These are phyloP conservation scores for Torulaspora franciscae DNA, from an alignment of 805 yeast species.

Conservation along the genomic window DNA sequence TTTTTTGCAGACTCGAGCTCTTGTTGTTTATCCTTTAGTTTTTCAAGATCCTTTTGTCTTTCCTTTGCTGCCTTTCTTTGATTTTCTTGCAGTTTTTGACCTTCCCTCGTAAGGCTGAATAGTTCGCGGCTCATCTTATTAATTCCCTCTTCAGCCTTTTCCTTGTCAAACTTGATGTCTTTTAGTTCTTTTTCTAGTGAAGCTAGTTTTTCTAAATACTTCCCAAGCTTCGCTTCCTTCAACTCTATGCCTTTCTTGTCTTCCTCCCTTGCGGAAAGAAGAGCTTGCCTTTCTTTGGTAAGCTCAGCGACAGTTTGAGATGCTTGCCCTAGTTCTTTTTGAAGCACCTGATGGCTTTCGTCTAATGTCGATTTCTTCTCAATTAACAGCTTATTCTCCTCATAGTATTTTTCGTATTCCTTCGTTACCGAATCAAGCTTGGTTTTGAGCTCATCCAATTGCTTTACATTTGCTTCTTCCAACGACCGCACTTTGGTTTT, in stretches of 20 bases:
- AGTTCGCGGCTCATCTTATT: constrained; percentile 87
- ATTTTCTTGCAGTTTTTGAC: constrained; percentile 45
- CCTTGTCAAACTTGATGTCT: constrained; percentile 38
- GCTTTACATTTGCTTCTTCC: constrained; percentile 29
- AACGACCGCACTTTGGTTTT: constrained; percentile 30
- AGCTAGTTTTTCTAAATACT: constrained; percentile 20
- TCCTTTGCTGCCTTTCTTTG: constrained; percentile 44
- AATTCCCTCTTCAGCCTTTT: constrained; percentile 77
- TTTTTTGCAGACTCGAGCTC: constrained; percentile 19
- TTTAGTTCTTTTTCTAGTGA: constrained; percentile 28
- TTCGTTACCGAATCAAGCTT: constrained; percentile 23
- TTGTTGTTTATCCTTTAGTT: constrained; percentile 24
- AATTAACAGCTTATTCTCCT: constrained; percentile 11
- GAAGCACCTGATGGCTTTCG: constrained; percentile 11
- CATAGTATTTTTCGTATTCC: constrained; percentile 8
- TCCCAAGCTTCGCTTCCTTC: constrained; percentile 13
- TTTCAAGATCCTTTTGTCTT: constrained; percentile 34
- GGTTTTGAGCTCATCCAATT: constrained; percentile 21
- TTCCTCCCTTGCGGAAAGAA: constrained; percentile 31
- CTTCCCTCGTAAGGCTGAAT: constrained; percentile 57
- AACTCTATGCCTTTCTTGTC: constrained; percentile 37
- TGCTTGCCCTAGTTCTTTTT: constrained; percentile 15
- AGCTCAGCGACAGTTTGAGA: constrained; percentile 17
- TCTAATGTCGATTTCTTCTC: constrained; percentile 13
- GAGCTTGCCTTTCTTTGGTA: constrained; percentile 19